Percentiles rank a stretch among this genome's conserved stretches.
Conservation (phyloP, 768 basidiomycete genomes). For the Butyriboletus loyo region DNA sequence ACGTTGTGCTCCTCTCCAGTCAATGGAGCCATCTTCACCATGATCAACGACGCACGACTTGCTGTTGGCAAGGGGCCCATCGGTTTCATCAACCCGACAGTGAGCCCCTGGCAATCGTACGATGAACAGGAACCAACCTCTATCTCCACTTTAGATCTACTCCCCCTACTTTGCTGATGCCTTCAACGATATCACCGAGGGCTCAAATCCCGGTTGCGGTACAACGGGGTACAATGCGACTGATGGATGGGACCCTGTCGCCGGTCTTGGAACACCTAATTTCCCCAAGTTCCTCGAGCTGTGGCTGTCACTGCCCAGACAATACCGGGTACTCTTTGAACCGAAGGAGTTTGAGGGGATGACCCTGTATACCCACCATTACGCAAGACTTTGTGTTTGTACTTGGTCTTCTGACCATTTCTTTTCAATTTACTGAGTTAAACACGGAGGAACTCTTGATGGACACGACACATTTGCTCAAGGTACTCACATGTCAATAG, state of each 20-base stretch:
- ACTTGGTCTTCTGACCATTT: too few species aligned
- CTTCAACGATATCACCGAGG: conserved; percentile 44
- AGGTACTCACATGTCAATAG: background rate
- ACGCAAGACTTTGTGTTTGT: background rate
- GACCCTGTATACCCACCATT: background rate
- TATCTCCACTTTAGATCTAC: background rate
- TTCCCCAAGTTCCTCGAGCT: conserved; percentile 37
- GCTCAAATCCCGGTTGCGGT: conserved; percentile 45
- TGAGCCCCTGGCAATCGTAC: background rate
- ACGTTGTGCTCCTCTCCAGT: conserved; percentile 35
- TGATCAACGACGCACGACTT: conserved; percentile 40
- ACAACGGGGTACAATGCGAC: conserved; percentile 34
- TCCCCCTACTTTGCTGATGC: background rate
- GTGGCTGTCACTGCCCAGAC: conserved; percentile 30
- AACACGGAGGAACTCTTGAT: background rate
- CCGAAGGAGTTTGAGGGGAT: background rate
- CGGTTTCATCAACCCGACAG: conserved; percentile 8
- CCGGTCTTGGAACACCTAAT: conserved; percentile 47
- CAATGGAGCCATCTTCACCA: conserved; percentile 33
- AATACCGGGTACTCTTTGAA: background rate
- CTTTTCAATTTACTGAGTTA: background rate
- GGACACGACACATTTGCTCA: background rate
- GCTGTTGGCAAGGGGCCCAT: conserved; percentile 31
- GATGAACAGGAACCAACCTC: background rate
- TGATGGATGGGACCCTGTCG: conserved; percentile 44